These are phyloP conservation scores for Babesia ovata DNA, from an alignment of 169 alveolate genomes.

Conservation along the genomic window DNA sequence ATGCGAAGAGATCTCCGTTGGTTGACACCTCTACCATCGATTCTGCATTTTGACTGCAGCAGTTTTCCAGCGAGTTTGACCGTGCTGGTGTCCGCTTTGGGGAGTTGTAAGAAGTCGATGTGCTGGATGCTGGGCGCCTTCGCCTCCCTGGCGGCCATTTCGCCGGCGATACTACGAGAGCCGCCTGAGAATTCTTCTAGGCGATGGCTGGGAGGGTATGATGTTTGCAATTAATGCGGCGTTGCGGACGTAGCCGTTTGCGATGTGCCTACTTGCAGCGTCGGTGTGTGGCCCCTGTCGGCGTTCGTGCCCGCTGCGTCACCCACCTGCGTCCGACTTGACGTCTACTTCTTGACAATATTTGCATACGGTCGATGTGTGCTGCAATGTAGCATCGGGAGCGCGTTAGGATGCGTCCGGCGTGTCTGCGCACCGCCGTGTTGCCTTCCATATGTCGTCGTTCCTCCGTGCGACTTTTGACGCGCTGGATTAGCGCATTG, in stretches of 20 bases:
- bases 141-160: neutral
- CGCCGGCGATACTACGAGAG: neutral
- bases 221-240: too few species aligned
- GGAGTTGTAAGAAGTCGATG: slow-evolving; percentile 42
- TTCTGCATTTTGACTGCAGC: slow-evolving; percentile 26
- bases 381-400: neutral
- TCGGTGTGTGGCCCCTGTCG: too few species aligned
- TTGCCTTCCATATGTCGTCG: neutral
- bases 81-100: slow-evolving; percentile 20
- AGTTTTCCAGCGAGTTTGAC: slow-evolving; percentile 18
- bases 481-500: neutral
- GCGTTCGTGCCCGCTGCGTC: too few species aligned
- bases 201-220: too few species aligned
- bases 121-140: slow-evolving; percentile 26
- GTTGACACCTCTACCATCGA: slow-evolving; percentile 54
- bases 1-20: slow-evolving; percentile 16
- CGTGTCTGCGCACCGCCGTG: neutral
- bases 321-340: too few species aligned
- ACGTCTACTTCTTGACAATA: too few species aligned
- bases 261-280: too few species aligned
- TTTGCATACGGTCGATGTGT: neutral
- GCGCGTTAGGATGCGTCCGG: slow-evolving; percentile 14
- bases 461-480: neutral
- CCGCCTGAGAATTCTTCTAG: too few species aligned
- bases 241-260: too few species aligned